phyloP scores from a whole-genome alignment of 495 filamentous ascomycete genomes.

The Neurospora africana region DNA sequence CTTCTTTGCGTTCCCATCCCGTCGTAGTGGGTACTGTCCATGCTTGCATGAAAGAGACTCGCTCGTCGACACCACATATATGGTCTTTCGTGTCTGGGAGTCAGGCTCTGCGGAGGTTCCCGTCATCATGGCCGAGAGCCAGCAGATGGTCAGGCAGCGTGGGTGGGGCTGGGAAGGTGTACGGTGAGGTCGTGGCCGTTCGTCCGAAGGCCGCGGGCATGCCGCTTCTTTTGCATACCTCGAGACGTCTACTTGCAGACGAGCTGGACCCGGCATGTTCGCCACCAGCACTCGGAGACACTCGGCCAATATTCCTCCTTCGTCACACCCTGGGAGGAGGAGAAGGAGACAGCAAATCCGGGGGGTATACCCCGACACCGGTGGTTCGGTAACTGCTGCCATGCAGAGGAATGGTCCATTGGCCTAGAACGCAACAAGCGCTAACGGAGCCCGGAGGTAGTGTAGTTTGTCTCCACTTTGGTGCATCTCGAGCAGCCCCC shows the following conservation, averaged over 20 bases:
- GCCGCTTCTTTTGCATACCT: conserved; percentile 18
- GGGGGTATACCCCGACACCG: too few species aligned
- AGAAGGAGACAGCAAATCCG: too few species aligned
- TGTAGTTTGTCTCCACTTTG: too few species aligned
- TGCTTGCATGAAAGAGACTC: conserved; percentile 22
- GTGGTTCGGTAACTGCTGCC: too few species aligned
- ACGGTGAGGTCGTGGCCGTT: conserved; percentile 2
- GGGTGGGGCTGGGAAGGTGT: conserved; percentile 48
- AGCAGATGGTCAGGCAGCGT: conserved; percentile 53
- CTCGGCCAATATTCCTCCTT: too few species aligned
- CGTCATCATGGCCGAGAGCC: conserved; percentile 40
- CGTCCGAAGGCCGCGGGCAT: conserved; percentile 14
- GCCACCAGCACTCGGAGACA: neutral
- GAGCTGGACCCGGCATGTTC: neutral
- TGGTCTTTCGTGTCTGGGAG: conserved; percentile 35
- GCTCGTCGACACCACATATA: conserved; percentile 42
- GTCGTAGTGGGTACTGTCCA: conserved; percentile 26
- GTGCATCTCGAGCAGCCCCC: too few species aligned
- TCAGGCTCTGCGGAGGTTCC: conserved; percentile 50
- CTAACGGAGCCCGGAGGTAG: too few species aligned
- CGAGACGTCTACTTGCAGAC: conserved; percentile 24
- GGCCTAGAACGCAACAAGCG: too few species aligned
- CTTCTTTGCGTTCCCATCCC: neutral
- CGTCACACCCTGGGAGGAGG: too few species aligned
- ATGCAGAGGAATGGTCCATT: too few species aligned